These are phyloP conservation scores for Cladochytrium replicatum DNA, from an alignment of 192 early-diverging fungal species.

Conservation along the genomic window DNA sequence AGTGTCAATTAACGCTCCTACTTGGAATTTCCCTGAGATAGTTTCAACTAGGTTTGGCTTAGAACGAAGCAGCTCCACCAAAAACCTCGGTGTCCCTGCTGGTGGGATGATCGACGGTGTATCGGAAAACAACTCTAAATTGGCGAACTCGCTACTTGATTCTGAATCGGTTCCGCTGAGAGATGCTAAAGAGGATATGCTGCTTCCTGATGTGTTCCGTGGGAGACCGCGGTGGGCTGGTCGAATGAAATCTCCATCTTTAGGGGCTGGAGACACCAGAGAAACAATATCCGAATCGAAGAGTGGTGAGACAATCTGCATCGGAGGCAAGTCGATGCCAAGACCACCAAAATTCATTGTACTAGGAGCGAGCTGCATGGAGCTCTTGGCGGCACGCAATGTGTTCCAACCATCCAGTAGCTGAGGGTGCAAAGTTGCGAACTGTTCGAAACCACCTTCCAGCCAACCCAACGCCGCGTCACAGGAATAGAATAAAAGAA, in stretches of 20 bases:
- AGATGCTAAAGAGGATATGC: too few species aligned
- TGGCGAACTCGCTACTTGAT: background rate
- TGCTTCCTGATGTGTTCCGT: background rate
- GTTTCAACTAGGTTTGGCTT: conserved; percentile 7
- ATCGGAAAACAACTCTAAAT: background rate
- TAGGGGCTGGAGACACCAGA: background rate
- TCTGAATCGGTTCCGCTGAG: too few species aligned
- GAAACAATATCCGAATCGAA: background rate
- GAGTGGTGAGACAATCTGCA: background rate
- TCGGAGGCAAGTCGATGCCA: background rate
- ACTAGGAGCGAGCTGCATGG: background rate
- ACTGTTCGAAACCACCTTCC: conserved; percentile 13
- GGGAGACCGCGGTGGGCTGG: background rate
- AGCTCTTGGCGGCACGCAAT: conserved; percentile 4
- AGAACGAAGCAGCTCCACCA: conserved; percentile 14
- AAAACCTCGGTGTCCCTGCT: conserved; percentile 10
- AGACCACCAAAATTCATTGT: background rate
- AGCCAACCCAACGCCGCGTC: conserved; percentile 17
- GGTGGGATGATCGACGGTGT: background rate
- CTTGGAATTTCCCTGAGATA: conserved; percentile 4
- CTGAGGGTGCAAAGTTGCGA: conserved; percentile 4
- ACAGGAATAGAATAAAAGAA: too few species aligned
- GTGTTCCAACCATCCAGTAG: conserved; percentile 11
- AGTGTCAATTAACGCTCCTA: conserved; percentile 4
- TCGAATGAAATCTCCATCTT: background rate